Conservation (phyloP, 2,329 filamentous ascomycete genomes). For the Endoconidiophora polonica region DNA sequence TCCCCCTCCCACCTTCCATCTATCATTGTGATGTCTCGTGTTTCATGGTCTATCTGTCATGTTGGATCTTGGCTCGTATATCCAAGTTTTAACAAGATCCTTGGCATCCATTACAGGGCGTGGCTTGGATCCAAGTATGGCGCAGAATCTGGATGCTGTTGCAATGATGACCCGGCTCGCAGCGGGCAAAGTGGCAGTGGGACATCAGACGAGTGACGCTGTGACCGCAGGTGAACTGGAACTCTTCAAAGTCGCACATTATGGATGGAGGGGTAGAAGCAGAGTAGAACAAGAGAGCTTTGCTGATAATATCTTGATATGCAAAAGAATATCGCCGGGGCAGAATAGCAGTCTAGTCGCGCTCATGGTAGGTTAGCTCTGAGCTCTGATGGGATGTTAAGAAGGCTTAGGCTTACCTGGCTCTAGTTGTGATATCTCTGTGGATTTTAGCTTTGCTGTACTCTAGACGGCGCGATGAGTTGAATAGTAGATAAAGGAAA, state of each 20-base stretch:
- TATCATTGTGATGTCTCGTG: no score
- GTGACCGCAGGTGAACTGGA: conserved; percentile 50
- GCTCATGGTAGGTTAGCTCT: no score
- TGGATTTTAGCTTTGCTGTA: background rate
- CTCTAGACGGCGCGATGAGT: background rate
- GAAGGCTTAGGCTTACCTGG: background rate
- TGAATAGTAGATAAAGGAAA: no score
- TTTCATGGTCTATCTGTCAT: no score
- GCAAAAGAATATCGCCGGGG: no score
- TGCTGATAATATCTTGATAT: background rate
- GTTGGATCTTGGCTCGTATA: background rate
- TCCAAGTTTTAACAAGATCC: background rate
- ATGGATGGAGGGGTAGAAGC: conserved; percentile 13
- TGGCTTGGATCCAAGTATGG: conserved; percentile 38
- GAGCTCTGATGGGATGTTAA: no score
- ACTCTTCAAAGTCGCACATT: conserved; percentile 60
- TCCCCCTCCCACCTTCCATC: background rate
- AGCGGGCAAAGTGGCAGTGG: conserved; percentile 60
- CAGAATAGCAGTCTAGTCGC: no score
- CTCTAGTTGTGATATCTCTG: background rate
- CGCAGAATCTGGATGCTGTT: conserved; percentile 49
- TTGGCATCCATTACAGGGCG: conserved; percentile 34
- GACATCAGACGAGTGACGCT: conserved; percentile 41
- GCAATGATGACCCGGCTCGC: conserved; percentile 53
- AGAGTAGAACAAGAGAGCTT: background rate